These are phyloP conservation scores for Cyclaneusma minus DNA, from an alignment of 2,329 filamentous ascomycete species.

Conservation along the genomic window DNA sequence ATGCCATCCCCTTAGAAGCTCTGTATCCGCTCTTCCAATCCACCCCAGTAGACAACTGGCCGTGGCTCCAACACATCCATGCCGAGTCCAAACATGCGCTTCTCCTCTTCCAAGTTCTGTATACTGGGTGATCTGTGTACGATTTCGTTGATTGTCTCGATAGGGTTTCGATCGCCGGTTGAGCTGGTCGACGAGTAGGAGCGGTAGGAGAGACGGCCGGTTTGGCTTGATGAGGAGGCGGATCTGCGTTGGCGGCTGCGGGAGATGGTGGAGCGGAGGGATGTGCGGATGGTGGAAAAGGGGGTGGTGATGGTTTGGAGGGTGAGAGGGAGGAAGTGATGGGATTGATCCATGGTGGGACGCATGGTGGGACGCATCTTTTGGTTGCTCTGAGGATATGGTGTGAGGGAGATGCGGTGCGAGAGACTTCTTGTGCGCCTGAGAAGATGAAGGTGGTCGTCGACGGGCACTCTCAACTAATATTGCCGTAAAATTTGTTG, in stretches of 20 bases:
- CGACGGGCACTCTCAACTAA: no score
- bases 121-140: constrained; percentile 42
- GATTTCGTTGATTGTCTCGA: constrained; percentile 40
- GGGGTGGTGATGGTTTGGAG: constrained; percentile 23
- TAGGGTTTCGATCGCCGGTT: constrained; percentile 17
- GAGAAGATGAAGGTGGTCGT: no score
- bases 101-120: constrained; percentile 41
- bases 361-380: constrained; percentile 17
- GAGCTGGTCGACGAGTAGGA: constrained; percentile 1
- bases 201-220: neutral
- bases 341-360: no score
- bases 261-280: constrained; percentile 29
- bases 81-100: constrained; percentile 32
- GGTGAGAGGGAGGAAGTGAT: constrained; percentile 16
- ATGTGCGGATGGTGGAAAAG: constrained; percentile 35
- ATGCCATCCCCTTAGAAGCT: no score
- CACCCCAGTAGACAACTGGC: constrained; percentile 47
- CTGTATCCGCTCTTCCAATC: constrained; percentile 47
- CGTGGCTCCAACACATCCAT: constrained; percentile 44
- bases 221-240: neutral
- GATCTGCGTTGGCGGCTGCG: constrained; percentile 1
- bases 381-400: constrained; percentile 6
- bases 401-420: constrained; percentile 1
- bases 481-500: no score
- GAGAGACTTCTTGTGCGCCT: no score